Conservation (phyloP, 257 asterid genomes). For the Ehretia macrophylla region DNA sequence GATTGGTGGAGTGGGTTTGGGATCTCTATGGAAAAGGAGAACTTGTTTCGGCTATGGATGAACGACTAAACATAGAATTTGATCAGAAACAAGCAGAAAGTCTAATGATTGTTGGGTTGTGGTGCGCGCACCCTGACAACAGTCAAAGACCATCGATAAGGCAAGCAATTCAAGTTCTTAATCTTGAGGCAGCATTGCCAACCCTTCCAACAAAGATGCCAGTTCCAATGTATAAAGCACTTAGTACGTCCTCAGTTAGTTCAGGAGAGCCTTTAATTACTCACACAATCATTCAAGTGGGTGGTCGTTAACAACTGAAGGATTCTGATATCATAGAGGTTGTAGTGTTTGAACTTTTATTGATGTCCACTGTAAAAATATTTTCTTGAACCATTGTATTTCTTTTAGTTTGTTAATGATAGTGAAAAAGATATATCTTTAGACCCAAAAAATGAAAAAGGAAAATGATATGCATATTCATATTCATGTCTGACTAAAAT, state of each 20-base stretch:
- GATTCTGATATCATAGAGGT: neutral
- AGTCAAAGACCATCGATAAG: conserved; percentile 32
- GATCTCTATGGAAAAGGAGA: conserved; percentile 23
- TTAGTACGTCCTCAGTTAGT: conserved; percentile 6
- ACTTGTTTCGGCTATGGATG: conserved; percentile 21
- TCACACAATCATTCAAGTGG: conserved; percentile 26
- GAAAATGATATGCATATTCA: too few relatives aligned
- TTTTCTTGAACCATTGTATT: too few relatives aligned
- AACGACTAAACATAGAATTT: conserved; percentile 12
- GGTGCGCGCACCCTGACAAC: conserved; percentile 33
- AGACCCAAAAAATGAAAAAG: too few relatives aligned
- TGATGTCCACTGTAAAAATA: too few relatives aligned
- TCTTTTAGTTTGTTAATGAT: too few relatives aligned
- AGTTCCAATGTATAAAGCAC: conserved; percentile 20
- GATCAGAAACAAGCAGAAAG: conserved; percentile 28
- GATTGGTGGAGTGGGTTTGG: conserved; percentile 33
- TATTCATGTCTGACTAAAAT: too few relatives aligned
- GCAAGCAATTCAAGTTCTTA: conserved; percentile 35
- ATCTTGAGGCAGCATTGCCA: conserved; percentile 31
- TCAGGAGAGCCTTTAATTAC: conserved; percentile 21
- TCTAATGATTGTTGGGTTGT: conserved; percentile 24
- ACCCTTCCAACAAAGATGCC: conserved; percentile 27
- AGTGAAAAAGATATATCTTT: too few relatives aligned
- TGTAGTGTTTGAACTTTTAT: neutral
- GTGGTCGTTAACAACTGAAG: conserved; percentile 18